A percentile compares a stretch with the other conserved stretches of the same genome.
phyloP scores from a whole-genome alignment of 2,329 filamentous ascomycete species.

The Xylariaceae sp. region DNA sequence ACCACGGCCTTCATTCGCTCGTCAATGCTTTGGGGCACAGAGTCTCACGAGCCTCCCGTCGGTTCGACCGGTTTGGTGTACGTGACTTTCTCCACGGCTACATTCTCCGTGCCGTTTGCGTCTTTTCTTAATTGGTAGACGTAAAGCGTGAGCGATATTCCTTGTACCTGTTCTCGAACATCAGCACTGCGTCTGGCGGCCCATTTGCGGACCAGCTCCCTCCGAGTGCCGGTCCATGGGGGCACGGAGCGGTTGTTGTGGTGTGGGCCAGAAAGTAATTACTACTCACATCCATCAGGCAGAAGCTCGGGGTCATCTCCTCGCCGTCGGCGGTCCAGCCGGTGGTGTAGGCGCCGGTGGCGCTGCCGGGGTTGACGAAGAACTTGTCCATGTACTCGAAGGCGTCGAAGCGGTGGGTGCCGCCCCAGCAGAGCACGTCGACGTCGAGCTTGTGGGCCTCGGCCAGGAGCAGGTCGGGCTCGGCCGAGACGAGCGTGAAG shows the following conservation, averaged over 20 bases:
- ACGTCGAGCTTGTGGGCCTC: slow-evolving; percentile 63
- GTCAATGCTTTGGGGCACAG: too few relatives aligned
- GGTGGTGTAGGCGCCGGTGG: slow-evolving; percentile 55
- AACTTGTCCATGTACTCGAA: slow-evolving; percentile 71
- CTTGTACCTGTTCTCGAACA: slow-evolving; percentile 64
- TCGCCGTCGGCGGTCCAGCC: slow-evolving; percentile 53
- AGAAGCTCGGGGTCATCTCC: slow-evolving; percentile 84
- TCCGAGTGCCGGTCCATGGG: too few relatives aligned
- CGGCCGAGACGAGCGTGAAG: slow-evolving; percentile 59
- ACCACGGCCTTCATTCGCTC: too few relatives aligned
- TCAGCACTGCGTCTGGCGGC: not conserved
- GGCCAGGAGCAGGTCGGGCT: slow-evolving; percentile 58
- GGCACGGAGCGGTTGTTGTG: too few relatives aligned
- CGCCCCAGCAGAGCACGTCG: slow-evolving; percentile 62
- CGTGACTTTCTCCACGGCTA: slow-evolving; percentile 79
- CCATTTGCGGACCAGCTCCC: too few relatives aligned
- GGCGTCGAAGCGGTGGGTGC: slow-evolving; percentile 61
- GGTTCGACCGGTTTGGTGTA: slow-evolving; percentile 70
- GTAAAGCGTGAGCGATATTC: slow-evolving; percentile 90
- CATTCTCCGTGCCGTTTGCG: slow-evolving; percentile 67
- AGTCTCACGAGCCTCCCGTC: slow-evolving; percentile 30
- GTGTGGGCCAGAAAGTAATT: too few relatives aligned
- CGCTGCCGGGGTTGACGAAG: slow-evolving; percentile 62
- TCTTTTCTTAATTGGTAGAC: slow-evolving; percentile 83
- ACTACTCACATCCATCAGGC: slow-evolving; percentile 86